These are phyloP conservation scores for Solanum commersonii DNA, from an alignment of 257 asterid genomes.

Conservation along the genomic window DNA sequence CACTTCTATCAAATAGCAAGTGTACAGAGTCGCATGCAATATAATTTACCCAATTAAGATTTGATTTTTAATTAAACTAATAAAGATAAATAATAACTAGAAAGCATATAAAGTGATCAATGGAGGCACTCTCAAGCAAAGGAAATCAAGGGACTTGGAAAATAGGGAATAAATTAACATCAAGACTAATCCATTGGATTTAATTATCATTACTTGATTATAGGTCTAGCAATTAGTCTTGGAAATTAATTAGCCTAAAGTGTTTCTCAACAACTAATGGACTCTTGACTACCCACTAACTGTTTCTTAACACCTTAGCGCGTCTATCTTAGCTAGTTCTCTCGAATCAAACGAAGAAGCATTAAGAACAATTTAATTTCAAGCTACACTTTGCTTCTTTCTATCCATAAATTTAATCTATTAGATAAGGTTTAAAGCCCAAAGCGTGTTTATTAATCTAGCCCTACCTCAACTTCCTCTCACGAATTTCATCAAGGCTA, in stretches of 20 bases:
- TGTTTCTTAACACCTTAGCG: not conserved
- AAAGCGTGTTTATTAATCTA: not conserved
- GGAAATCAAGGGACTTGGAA: not conserved
- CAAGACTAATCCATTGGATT: not conserved
- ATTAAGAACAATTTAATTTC: not conserved
- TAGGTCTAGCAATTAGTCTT: not conserved
- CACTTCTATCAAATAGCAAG: not conserved
- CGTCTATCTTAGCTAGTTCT: not conserved
- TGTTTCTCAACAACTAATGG: not conserved
- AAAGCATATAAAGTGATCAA: not conserved
- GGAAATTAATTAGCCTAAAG: not conserved
- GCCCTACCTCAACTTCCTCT: not conserved
- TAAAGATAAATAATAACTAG: not conserved
- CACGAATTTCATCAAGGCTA: not conserved
- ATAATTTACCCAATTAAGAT: not conserved
- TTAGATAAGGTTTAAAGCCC: not conserved
- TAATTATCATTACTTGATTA: not conserved
- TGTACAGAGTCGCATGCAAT: not conserved
- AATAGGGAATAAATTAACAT: not conserved
- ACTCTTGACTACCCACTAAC: not conserved
- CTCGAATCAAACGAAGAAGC: not conserved
- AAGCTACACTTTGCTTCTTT: not conserved
- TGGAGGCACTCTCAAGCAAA: not conserved
- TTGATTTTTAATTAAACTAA: not conserved
- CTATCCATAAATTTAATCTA: not conserved